These are phyloP conservation scores for Urtica urens DNA, from an alignment of 306 rosid genomes.

Conservation along the genomic window DNA sequence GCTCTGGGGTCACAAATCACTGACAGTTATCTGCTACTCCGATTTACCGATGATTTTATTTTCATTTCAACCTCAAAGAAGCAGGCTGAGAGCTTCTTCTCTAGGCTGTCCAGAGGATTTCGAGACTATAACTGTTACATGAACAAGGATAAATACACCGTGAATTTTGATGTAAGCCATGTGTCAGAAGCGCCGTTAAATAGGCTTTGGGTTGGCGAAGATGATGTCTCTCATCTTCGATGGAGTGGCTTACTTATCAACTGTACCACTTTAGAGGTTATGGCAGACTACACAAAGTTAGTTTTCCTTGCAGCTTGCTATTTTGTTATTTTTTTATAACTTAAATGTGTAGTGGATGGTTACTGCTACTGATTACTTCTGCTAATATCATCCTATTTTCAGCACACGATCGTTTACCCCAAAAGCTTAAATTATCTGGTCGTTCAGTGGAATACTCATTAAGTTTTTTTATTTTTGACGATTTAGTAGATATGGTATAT, in stretches of 20 bases:
- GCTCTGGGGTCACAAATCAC: constrained; percentile 14
- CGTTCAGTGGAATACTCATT: no score
- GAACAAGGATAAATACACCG: constrained; percentile 63
- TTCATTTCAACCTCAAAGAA: constrained; percentile 69
- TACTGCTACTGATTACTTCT: no score
- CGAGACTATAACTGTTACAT: constrained; percentile 70
- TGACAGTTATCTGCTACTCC: constrained; percentile 35
- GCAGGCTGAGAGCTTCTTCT: constrained; percentile 53
- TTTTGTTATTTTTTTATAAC: no score
- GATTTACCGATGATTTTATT: constrained; percentile 68
- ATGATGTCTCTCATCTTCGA: constrained; percentile 49
- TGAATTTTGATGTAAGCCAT: constrained; percentile 48
- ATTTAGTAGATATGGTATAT: no score
- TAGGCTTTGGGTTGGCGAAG: constrained; percentile 38
- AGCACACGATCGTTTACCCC: no score
- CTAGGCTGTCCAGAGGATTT: constrained; percentile 69
- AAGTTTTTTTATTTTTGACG: no score
- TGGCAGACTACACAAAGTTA: constrained; percentile 80
- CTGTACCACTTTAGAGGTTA: constrained; percentile 63
- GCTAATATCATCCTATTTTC: no score
- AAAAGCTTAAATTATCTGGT: no score
- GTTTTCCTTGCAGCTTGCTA: constrained; percentile 9
- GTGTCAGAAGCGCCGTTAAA: constrained; percentile 24
- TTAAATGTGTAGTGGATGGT: no score
- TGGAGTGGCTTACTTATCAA: constrained; percentile 94